Evolutionary conservation across 306 rosid genomes (phyloP).

Genomic region (Vigna mungo): DNA sequence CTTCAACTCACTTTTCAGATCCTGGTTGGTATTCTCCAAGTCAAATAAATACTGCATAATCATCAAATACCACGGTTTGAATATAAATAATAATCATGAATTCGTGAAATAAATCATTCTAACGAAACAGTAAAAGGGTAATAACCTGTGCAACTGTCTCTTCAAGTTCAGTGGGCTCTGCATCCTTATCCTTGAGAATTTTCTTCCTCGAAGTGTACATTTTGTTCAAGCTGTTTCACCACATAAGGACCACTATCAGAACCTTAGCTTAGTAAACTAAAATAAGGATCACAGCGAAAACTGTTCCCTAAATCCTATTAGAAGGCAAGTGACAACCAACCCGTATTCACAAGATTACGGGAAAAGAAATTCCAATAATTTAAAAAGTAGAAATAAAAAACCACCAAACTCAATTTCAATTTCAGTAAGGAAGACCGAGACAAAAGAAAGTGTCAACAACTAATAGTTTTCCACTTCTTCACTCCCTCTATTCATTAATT

Average conservation of each 20-base stretch:
- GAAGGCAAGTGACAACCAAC: not conserved
- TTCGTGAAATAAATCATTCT: not conserved
- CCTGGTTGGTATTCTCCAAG: conserved; percentile 80
- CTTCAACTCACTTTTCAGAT: conserved; percentile 76
- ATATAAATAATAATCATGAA: not conserved
- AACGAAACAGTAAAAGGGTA: not conserved
- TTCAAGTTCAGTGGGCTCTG: conserved; percentile 73
- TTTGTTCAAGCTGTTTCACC: conserved; percentile 50
- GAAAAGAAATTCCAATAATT: not conserved
- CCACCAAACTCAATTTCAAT: not conserved
- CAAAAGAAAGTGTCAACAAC: not conserved
- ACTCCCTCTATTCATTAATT: not conserved
- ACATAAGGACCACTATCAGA: not conserved
- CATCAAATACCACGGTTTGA: conserved; percentile 4
- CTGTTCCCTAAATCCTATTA: not conserved
- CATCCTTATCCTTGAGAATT: conserved; percentile 74
- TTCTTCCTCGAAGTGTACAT: conserved; percentile 80
- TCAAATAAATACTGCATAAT: conserved; percentile 66
- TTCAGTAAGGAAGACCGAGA: conserved; percentile 9
- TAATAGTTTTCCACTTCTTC: not conserved
- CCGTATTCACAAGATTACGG: not conserved
- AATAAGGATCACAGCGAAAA: not conserved
- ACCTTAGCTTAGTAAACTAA: not conserved
- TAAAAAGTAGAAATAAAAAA: not conserved
- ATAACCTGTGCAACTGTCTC: conserved; percentile 76